phyloP scores from a whole-genome alignment of 345 rosid species.

The Eucalyptus pauciflora region DNA sequence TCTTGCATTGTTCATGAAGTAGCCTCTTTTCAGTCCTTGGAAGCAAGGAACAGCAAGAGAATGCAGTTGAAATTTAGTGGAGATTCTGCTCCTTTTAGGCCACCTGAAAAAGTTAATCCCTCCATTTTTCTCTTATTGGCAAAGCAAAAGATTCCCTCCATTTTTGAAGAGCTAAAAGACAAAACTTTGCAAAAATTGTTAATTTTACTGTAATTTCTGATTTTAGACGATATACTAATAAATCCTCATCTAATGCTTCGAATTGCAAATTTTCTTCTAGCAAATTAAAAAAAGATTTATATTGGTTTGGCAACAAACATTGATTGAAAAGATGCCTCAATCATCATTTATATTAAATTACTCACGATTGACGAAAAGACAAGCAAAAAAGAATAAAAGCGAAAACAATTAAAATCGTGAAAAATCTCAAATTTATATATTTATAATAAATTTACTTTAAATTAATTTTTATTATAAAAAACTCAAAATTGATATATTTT shows the following conservation, averaged over 20 bases:
- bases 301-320: background rate
- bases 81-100: background rate
- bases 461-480: no score
- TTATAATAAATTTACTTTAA: no score
- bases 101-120: background rate
- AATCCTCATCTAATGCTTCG: background rate
- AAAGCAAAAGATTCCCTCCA: background rate
- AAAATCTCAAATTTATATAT: no score
- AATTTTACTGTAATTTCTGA: background rate
- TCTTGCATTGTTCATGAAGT: background rate
- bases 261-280: background rate
- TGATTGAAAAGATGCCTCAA: background rate
- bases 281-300: fast-evolving
- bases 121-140: background rate
- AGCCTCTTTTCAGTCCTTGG: background rate
- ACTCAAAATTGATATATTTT: fast-evolving
- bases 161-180: background rate
- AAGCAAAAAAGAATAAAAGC: background rate
- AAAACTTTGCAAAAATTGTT: background rate
- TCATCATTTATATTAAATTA: background rate
- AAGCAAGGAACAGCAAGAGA: background rate
- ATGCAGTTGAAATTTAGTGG: background rate
- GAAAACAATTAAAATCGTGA: no score
- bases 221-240: background rate
- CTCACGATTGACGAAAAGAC: background rate